Evolutionary conservation across 768 basidiomycete genomes (phyloP).

Genomic region (Mycena belliarum): DNA sequence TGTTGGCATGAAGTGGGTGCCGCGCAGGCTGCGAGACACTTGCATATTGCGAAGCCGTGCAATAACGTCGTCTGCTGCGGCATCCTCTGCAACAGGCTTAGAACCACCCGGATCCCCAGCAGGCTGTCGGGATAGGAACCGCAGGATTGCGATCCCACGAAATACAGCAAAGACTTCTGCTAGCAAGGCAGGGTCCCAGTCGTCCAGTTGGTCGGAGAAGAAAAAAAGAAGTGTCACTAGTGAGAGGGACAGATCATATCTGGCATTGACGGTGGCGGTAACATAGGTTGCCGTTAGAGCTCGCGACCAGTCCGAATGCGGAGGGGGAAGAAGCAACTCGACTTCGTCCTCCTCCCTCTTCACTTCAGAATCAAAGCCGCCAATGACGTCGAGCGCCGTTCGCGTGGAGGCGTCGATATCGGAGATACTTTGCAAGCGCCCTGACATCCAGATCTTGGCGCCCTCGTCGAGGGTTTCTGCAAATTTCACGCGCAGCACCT

Average conservation of each 20-base stretch:
- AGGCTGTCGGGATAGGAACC: conserved; percentile 59
- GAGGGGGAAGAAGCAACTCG: conserved; percentile 52
- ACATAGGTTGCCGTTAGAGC: conserved; percentile 66
- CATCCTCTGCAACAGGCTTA: conserved; percentile 27
- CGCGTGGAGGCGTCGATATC: conserved; percentile 59
- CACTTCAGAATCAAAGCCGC: conserved; percentile 67
- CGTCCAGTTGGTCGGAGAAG: conserved; percentile 59
- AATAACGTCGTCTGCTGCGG: conserved; percentile 61
- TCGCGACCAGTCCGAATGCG: conserved; percentile 61
- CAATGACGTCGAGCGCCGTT: conserved; percentile 66
- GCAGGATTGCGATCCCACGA: conserved; percentile 74
- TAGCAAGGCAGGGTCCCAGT: conserved; percentile 65
- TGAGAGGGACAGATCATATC: conserved; percentile 73
- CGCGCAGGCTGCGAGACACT: conserved; percentile 48
- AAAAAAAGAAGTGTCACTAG: conserved; percentile 72
- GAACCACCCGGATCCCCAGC: conserved; percentile 36
- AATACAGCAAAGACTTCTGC: conserved; percentile 80
- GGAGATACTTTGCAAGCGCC: conserved; percentile 56
- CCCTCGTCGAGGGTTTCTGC: conserved; percentile 60
- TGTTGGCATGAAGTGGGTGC: conserved; percentile 48
- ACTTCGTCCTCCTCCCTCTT: conserved; percentile 79
- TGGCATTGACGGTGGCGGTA: conserved; percentile 61
- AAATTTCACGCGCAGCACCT: conserved; percentile 54
- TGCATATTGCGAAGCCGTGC: conserved; percentile 74
- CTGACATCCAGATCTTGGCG: conserved; percentile 58